A percentile compares a stretch with the other conserved stretches of the same genome.
phyloP scores from a whole-genome alignment of 768 basidiomycete species.

The Pulveroboletus sp. region DNA sequence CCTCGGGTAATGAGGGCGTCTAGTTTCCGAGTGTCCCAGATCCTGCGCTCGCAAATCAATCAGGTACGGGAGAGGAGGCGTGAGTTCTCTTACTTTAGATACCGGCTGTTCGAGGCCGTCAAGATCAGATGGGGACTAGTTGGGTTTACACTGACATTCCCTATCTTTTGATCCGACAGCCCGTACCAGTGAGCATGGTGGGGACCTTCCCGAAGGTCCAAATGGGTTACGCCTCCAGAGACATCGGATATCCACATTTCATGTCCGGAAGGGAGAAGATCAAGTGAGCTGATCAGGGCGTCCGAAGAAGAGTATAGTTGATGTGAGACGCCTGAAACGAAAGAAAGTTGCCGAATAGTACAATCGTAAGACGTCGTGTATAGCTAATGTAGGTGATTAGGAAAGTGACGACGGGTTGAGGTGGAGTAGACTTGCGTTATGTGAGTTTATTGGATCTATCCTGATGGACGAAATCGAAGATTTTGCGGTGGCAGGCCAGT shows the following conservation, averaged over 20 bases:
- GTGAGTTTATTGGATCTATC: constrained; percentile 69
- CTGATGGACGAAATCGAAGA: constrained; percentile 79
- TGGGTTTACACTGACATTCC: constrained; percentile 76
- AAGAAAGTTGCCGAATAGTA: constrained; percentile 67
- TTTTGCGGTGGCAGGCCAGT: constrained; percentile 78
- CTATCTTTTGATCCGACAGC: constrained; percentile 70
- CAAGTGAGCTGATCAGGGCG: constrained; percentile 64
- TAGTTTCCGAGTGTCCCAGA: constrained; percentile 79
- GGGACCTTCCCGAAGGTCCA: constrained; percentile 64
- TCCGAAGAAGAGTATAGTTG: constrained; percentile 61
- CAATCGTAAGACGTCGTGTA: constrained; percentile 82
- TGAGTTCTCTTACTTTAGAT: constrained; percentile 50
- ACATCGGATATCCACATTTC: constrained; percentile 86
- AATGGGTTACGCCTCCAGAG: constrained; percentile 64
- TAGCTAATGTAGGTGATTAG: constrained; percentile 41
- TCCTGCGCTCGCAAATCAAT: constrained; percentile 35
- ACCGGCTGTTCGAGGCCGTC: constrained; percentile 72
- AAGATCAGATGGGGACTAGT: constrained; percentile 58
- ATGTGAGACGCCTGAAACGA: constrained; percentile 64
- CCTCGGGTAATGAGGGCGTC: constrained; percentile 34
- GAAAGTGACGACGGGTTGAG: neutral
- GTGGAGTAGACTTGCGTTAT: constrained; percentile 47
- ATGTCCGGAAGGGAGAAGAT: constrained; percentile 59
- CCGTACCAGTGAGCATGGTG: constrained; percentile 56
- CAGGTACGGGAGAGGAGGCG: neutral